Evolutionary conservation across 345 rosid genomes (phyloP).

Genomic region (Dipteronia dyeriana): DNA sequence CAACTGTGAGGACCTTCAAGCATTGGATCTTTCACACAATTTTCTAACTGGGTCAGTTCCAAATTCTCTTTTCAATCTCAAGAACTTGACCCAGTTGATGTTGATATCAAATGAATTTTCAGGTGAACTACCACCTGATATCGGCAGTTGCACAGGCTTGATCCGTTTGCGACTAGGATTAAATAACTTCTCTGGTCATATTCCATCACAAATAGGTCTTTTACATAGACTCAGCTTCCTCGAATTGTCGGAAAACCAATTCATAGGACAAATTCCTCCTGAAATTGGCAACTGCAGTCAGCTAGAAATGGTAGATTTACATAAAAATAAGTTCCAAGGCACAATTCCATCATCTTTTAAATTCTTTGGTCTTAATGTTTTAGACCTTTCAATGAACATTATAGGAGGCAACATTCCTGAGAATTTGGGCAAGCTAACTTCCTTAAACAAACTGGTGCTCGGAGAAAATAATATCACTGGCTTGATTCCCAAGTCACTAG

Average conservation of each 20-base stretch:
- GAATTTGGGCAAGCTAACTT: slow-evolving; percentile 55
- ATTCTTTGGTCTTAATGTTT: slow-evolving; percentile 50
- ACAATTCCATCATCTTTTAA: slow-evolving; percentile 51
- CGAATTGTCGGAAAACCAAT: slow-evolving; percentile 57
- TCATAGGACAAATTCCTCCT: slow-evolving; percentile 52
- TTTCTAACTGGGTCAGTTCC: slow-evolving; percentile 61
- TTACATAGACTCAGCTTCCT: slow-evolving; percentile 55
- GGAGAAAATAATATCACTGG: slow-evolving; percentile 57
- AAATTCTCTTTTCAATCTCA: slow-evolving; percentile 53
- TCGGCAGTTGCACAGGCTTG: slow-evolving; percentile 59
- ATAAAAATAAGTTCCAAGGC: slow-evolving; percentile 47
- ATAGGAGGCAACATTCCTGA: slow-evolving; percentile 50
- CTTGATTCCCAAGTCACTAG: slow-evolving; percentile 55
- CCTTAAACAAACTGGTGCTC: slow-evolving; percentile 54
- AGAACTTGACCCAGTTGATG: slow-evolving; percentile 53
- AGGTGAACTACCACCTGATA: slow-evolving; percentile 53
- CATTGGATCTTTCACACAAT: slow-evolving; percentile 70
- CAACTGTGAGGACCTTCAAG: slow-evolving; percentile 57
- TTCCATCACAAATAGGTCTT: slow-evolving; percentile 55
- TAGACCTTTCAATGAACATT: slow-evolving; percentile 57
- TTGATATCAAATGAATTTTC: slow-evolving; percentile 60
- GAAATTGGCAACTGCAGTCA: slow-evolving; percentile 58
- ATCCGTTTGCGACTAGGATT: slow-evolving; percentile 60
- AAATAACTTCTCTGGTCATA: slow-evolving; percentile 49
- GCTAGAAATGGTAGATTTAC: slow-evolving; percentile 66